Base-by-base conservation (phyloP, 441 rosid genomes). In the Euphorbia schlechtendalii region DNA sequence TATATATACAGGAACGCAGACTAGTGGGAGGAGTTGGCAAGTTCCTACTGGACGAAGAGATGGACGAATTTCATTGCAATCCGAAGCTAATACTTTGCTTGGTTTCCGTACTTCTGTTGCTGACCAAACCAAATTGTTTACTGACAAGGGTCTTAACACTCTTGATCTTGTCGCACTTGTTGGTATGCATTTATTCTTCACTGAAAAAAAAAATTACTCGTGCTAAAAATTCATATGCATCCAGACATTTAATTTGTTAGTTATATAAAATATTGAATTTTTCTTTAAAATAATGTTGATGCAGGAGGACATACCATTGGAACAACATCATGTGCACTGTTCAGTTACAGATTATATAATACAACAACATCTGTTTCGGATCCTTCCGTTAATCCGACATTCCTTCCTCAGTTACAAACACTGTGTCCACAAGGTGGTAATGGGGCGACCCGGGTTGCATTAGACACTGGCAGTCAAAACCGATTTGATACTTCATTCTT, bases 31-130 rank as follows among this genome's bases (percentile, higher is more conserved):
- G 0, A 68, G 69, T 15, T 88, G 96, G 96, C 51, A 24, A 11
- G 96, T 90, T 36, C 96, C 88, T 0, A 82, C 88, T 0, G 97
- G 92, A 49, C 84, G 92, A 14, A 72, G 83, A 77, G 97, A 90
- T 60, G 93, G 93, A 0, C 65, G 78, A 51, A 79, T 82, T 51
- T 90, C 97, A 40, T 58, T 69, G 56, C 86, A 83, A 20, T 81
- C 88, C 1, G 80, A 88, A 24, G 17, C 81, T 30, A 43, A 67
- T 14, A 85, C 76, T 74, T 76, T 86, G 69, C 93, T 90, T 6
- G 78, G 76, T 11, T 77, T 81, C 17, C 14, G 25, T 11, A 93
- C 88, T 38, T 79, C 89, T 6, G 71, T 86, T 13, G 86, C 79
- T 28, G 61, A 64, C 6, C 96, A 83, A 61, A 85, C 66, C 53